phyloP scores from a whole-genome alignment of 345 rosid genomes.

The Psidium friedrichsthalianum region DNA sequence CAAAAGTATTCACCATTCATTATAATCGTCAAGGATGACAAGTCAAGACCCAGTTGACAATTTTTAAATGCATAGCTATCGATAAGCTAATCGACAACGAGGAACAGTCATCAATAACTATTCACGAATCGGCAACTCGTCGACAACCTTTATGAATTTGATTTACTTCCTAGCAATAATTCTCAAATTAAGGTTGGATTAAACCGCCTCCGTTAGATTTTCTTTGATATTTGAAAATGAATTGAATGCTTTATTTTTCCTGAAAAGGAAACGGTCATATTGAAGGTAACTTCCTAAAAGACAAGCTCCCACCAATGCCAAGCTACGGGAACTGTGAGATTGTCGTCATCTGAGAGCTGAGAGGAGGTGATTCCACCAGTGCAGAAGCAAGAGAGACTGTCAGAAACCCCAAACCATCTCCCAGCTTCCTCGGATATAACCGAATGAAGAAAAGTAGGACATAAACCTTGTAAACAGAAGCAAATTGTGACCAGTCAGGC shows the following conservation, averaged over 20 bases:
- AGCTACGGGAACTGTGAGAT: constrained; percentile 69
- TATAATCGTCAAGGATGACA: too few relatives aligned
- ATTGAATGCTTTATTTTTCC: not conserved
- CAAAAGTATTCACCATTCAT: too few relatives aligned
- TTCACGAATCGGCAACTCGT: too few relatives aligned
- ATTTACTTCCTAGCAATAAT: not conserved
- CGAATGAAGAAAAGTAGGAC: constrained; percentile 64
- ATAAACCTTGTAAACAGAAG: constrained; percentile 33
- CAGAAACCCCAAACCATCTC: constrained; percentile 50
- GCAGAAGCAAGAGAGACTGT: constrained; percentile 61
- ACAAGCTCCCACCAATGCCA: constrained; percentile 58
- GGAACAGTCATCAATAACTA: too few relatives aligned
- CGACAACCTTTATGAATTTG: too few relatives aligned
- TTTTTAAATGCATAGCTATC: too few relatives aligned
- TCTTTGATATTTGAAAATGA: not conserved
- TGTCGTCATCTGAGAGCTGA: constrained; percentile 75
- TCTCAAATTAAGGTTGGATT: not conserved
- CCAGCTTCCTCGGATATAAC: constrained; percentile 37
- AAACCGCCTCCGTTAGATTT: not conserved
- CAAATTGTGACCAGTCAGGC: not conserved
- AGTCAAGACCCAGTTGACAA: too few relatives aligned
- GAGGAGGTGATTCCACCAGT: constrained; percentile 75
- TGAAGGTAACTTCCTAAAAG: constrained; percentile 3
- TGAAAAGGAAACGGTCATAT: not conserved
- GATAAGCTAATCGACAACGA: too few relatives aligned